Base-by-base conservation (phyloP, 331 rosid genomes). In the Quercus tomentella region DNA sequence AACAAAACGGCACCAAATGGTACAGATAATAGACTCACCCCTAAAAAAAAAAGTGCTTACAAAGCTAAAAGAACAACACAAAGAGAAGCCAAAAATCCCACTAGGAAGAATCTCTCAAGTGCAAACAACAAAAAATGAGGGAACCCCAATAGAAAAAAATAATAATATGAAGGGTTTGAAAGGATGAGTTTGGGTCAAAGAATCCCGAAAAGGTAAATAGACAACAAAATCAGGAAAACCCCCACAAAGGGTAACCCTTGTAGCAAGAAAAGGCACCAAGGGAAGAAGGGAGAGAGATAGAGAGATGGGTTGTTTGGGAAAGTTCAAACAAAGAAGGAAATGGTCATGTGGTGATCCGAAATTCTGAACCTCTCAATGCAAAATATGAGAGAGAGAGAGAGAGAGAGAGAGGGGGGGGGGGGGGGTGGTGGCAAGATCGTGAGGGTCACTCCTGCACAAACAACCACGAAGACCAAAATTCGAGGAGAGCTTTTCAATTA, bases 291-390 rank as follows among this genome's bases (percentile, higher is more conserved):
- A 35, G 10, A 23, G 58, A 28, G 76, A 26, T 15, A 74, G 76
- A 31, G 78, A 75, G 23, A 4, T 51, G 56, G 74, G 5, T 14
- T 51, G 41, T 75, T 83, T 72, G n/a, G 87, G 82, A 75, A 79
- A 54, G 76, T 56, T 68, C 26, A 45, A 43, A 72, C 17, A 74
- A 76, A 58, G 67, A 66, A 68, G 84, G 92, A 88, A 90, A 87
- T 61, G 89, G 99, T 86, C 90, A 60, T 84, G 87, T 85, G 94
- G 96, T 85, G 96, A 90, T 87, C 91, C 94, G 92, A 87, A 84
- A 81, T 77, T 81, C 26, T 57, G 76, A 82, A 56, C 56, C 31
- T 21, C 74, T 75, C 74, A 76, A 76, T 60, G 57, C 37, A 66
- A 78, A 77, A 80, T 56, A 71, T 51, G 73, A 69, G 52, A 80